A percentile compares a stretch with the other conserved stretches of the same genome.
These are phyloP conservation scores for Silene vulgaris DNA, from an alignment of 179 eudicot species.

Conservation along the genomic window DNA sequence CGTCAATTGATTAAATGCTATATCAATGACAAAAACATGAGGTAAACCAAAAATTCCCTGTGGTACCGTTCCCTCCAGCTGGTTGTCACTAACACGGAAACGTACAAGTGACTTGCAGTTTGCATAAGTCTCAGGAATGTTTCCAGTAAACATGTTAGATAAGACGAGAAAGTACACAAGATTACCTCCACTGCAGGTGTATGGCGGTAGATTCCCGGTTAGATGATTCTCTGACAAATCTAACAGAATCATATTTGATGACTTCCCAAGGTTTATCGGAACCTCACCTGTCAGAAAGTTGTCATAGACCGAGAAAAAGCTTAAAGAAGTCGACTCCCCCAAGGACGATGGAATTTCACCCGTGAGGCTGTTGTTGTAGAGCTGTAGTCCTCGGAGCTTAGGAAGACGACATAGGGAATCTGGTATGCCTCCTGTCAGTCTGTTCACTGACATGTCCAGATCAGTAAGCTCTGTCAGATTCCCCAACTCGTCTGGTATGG, in stretches of 20 bases:
- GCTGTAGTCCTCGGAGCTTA: constrained; percentile 56
- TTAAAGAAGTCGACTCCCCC: constrained; percentile 53
- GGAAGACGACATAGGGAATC: constrained; percentile 63
- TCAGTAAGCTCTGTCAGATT: constrained; percentile 58
- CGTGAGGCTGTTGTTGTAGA: constrained; percentile 75
- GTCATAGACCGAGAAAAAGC: constrained; percentile 55
- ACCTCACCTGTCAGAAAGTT: constrained; percentile 68
- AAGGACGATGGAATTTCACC: constrained; percentile 56
- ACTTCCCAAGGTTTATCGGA: constrained; percentile 59
- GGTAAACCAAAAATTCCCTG: constrained; percentile 63
- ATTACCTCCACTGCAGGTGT: constrained; percentile 60
- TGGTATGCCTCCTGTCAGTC: constrained; percentile 58
- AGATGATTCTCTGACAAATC: constrained; percentile 81
- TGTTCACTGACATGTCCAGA: constrained; percentile 76
- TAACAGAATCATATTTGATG: constrained; percentile 45
- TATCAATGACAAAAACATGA: constrained; percentile 64
- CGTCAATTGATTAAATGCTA: constrained; percentile 49
- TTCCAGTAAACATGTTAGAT: constrained; percentile 58
- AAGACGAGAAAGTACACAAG: constrained; percentile 63
- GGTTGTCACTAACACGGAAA: constrained; percentile 68
- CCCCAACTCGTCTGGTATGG: constrained; percentile 73
- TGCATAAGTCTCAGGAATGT: constrained; percentile 55
- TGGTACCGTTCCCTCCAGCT: constrained; percentile 58
- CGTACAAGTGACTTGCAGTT: constrained; percentile 59
- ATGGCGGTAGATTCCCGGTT: constrained; percentile 54